Evolutionary conservation across 768 basidiomycete genomes (phyloP), one percentile per base, ranked within the genome.

Genomic region (Phlebiopsis flavidoalba): DNA sequence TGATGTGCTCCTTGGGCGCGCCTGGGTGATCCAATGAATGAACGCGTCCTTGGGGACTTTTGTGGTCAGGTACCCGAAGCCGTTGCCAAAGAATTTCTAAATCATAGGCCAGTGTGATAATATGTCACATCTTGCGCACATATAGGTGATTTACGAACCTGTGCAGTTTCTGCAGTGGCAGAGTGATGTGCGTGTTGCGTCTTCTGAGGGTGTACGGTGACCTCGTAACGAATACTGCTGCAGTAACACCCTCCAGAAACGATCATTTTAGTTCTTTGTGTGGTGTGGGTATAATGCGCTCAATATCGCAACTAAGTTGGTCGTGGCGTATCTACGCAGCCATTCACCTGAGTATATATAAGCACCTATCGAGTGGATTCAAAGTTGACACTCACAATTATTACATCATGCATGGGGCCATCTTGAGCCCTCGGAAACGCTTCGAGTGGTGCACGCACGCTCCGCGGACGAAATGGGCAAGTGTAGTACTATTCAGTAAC

Each of bases 111-210:
- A n/a, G n/a, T n/a, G n/a, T n/a, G 19, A 31, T n/a, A 3, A 33
- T 40, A 40, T 45, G 19, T 47, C 37, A 10, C 24, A 22, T 24
- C 21, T 12, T 15, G 43, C 19, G 15, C 14, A 55, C 14, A 2
- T 35, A 47, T 45, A 14, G 46, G 6, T 21, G 48, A 31, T n/a
- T n/a, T n/a, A 54, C 63, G 26, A 10, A 68, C 67, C 62, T 68
- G n/a, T 68, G 64, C 67, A 68, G 54, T 62, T 64, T 21, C 31
- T 56, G 53, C 67, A 68, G 51, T 68, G 65, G 56, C 67, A 66
- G 21, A 68, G 24, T 1, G 63, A 64, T 17, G 65, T 68, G 15
- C 63, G 63, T 12, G n/a, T n/a, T n/a, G 65, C 63, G 0, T 66
- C 61, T 40, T 66, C 63, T 6, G 57, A 57, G n/a, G 65, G 64